Percentiles rank a stretch among this genome's conserved stretches.
These are phyloP conservation scores for Chloranthus sessilifolius DNA, from an alignment of 164 flowering plant species.

Conservation along the genomic window DNA sequence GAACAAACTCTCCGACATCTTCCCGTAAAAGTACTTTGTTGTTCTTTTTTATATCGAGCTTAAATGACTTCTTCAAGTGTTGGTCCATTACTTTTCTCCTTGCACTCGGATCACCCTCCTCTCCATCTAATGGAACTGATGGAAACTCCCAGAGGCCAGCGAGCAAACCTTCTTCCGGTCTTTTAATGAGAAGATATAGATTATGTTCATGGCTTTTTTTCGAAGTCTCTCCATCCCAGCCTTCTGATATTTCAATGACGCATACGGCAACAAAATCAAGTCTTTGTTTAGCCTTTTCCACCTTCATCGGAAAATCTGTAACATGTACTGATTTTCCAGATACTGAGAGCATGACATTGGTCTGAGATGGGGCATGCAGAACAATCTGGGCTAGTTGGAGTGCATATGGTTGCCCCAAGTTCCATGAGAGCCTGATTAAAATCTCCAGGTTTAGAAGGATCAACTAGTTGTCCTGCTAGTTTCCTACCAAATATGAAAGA, in stretches of 20 bases:
- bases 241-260: conserved; percentile 64
- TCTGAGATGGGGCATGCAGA: conserved; percentile 62
- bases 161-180: conserved; percentile 86
- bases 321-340: conserved; percentile 38
- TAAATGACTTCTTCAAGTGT: conserved; percentile 49
- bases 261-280: conserved; percentile 74
- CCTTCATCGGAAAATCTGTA: conserved; percentile 80
- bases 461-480: conserved; percentile 85
- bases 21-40: conserved; percentile 46
- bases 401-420: conserved; percentile 86
- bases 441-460: conserved; percentile 84
- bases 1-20: conserved; percentile 78
- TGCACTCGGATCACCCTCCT: conserved; percentile 25
- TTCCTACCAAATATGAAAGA: conserved; percentile 63
- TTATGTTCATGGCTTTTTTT: conserved; percentile 24
- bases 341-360: conserved; percentile 58
- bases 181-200: conserved; percentile 59
- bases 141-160: conserved; percentile 99
- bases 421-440: conserved; percentile 97
- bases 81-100: conserved; percentile 61
- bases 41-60: conserved; percentile 35
- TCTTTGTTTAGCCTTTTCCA: conserved; percentile 60
- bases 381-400: conserved; percentile 65
- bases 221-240: conserved; percentile 7
- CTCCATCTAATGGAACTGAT: conserved; percentile 55